Evolutionary conservation across 768 basidiomycete species (phyloP), one percentile per base, ranked within the genome.

Genomic region (Hydnum rufescens): DNA sequence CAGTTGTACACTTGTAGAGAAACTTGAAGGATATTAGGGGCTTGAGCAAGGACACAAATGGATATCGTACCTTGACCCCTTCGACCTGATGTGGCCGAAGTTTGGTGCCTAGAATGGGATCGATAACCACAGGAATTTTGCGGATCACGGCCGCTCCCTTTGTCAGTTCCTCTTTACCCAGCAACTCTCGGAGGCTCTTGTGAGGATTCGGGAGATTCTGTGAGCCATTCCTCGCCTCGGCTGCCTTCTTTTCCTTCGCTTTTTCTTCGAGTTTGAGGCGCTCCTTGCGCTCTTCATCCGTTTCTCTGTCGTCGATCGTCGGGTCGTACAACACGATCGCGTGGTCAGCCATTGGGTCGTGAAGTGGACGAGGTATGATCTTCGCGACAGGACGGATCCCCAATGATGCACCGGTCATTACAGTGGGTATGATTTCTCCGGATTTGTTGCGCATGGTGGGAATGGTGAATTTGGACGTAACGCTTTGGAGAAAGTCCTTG

Each of bases 271-370:
- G 77, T 61, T 78, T 80, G 60, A 80, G 74, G 32, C 83, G 70
- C 54, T 78, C 80, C 62, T 70, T 76, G 59, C 73, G 72, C 62
- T 89, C 88, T 60, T 89, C 83, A 60, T 88, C 84, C 0, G 88
- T 88, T 64, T 92, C 89, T 57, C 82, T 69, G 61, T 85, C 82
- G 61, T 99, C 90, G 46, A 93, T 78, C 0, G 95, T 97, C 0
- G 95, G 95, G 60, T 97, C 95, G 62, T 87, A 99, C 13, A 96
- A 67, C 2, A 99, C 93, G 55, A 99, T 95, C 0, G 93, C 90
- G 65, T 96, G 92, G 59, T 97, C 90, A 49, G 84, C 78, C 85
- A 99, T 92, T 1, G 92, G 95, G 63, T 99, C 89, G 60, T 92
- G 82, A n/a, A 96, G 68, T 3, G 95, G 95, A 22, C 92, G 74